Percentiles rank a stretch among this genome's conserved stretches.
phyloP scores from a whole-genome alignment of 169 alveolate genomes.

The Eimeria nieschulzi region DNA sequence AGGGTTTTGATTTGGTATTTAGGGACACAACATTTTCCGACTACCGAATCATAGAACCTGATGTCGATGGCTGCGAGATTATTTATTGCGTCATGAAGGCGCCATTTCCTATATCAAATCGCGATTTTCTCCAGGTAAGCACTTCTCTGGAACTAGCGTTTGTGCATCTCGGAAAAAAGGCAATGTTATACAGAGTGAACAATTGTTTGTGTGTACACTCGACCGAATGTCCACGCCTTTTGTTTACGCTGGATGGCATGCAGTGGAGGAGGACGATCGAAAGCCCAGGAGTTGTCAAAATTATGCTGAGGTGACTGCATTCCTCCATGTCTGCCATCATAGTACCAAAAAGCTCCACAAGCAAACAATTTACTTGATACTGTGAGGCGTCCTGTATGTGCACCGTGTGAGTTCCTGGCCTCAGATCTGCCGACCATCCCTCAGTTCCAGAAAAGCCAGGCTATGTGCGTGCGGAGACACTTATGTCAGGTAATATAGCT shows the following conservation, averaged over 20 bases:
- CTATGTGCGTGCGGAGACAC: conserved; percentile 67
- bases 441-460: conserved; percentile 43
- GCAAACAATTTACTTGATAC: neutral
- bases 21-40: conserved; percentile 71
- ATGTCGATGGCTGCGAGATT: conserved; percentile 69
- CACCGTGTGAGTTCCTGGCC: neutral
- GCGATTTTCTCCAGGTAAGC: conserved; percentile 67
- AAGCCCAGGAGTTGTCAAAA: conserved; percentile 37
- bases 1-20: neutral
- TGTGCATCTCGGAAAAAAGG: too few species aligned
- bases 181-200: too few species aligned
- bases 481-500: conserved; percentile 47
- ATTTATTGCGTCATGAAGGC: conserved; percentile 72
- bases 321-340: neutral
- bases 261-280: conserved; percentile 70
- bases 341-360: neutral
- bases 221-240: too few species aligned
- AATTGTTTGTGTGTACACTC: too few species aligned
- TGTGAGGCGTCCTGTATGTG: neutral
- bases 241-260: neutral
- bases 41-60: conserved; percentile 50
- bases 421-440: conserved; percentile 74
- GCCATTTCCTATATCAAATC: conserved; percentile 71
- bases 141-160: neutral
- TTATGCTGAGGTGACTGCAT: conserved; percentile 56